Evolutionary conservation across 306 rosid species (phyloP), one percentile per base, ranked within the genome.

Genomic region (Rubus idaeus): DNA sequence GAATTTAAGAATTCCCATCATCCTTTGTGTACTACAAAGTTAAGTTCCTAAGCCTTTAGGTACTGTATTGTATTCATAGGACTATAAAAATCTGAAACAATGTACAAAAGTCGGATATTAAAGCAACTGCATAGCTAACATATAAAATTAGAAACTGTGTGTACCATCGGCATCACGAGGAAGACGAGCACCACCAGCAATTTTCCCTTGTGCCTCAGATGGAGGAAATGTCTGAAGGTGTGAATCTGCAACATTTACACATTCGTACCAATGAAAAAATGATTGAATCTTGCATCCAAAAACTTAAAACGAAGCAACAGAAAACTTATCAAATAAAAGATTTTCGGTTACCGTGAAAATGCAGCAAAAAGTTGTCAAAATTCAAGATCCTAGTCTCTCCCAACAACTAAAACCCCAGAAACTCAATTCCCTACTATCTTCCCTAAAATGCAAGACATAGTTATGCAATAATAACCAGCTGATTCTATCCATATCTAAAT

Each of bases 201-300:
- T 90, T 86, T 92, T 94, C 72, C 98, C 98, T 64, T 82, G 96
- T 0, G 93, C 77, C 74, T 66, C 87, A 9, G 97, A 85, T 5
- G 98, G 98, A 80, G 98, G 98, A 89, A 94, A 94, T 51, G 95
- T 89, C 93, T 89, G 89, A 68, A 92, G 97, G 80, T 67, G 87
- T n/a, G 98, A 88, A 82, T 92, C 97, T 94, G 83, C 86, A 85
- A 74, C 8, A 16, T 5, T n/a, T 65, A 69, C 50, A 21, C 73
- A 55, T 77, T 11, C 77, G 30, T 53, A 30, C 39, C 42, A 86
- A 47, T 0, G n/a, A 52, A 37, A 26, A 46, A 67, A 1, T 18
- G 10, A 55, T 2, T 16, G 14, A 63, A 57, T 18, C 8, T 74
- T 17, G 17, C 16, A 58, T 2, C 58, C 8, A 18, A 26, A 61